phyloP scores from a whole-genome alignment of 441 rosid genomes.

The Erodium moschatum region DNA sequence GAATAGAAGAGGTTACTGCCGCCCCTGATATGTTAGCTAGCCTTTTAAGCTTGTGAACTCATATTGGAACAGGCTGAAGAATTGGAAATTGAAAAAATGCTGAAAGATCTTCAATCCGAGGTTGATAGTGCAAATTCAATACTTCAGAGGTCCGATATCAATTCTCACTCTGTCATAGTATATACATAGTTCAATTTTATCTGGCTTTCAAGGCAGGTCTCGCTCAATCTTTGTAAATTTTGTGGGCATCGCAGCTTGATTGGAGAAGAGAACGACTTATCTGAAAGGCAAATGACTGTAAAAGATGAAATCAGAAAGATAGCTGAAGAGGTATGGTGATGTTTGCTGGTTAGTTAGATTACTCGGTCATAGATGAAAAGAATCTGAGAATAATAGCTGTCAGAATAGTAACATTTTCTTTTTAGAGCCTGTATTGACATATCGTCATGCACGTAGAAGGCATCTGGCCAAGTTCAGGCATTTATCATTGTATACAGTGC shows the following conservation, averaged over 20 bases:
- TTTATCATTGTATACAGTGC: neutral
- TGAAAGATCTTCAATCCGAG: conserved; percentile 48
- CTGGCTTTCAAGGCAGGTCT: conserved; percentile 17
- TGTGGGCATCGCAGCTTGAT: conserved; percentile 44
- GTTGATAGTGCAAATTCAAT: conserved; percentile 44
- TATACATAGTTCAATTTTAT: conserved; percentile 11
- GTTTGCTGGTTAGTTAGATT: conserved; percentile 13
- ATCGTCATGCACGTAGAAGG: neutral
- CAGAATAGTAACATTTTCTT: conserved; percentile 3
- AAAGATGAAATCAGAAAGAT: conserved; percentile 42
- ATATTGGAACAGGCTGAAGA: conserved; percentile 61
- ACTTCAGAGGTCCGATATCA: conserved; percentile 42
- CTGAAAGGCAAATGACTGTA: conserved; percentile 34
- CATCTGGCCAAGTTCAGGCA: neutral
- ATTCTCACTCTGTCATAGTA: conserved; percentile 12
- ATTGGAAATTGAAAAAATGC: conserved; percentile 59
- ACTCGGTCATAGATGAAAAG: conserved; percentile 4
- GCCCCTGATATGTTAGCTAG: conserved; percentile 9
- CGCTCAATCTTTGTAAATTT: conserved; percentile 9
- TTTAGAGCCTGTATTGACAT: conserved; percentile 1
- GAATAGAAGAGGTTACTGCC: neutral
- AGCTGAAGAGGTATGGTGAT: conserved; percentile 52
- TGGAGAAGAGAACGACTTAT: conserved; percentile 51
- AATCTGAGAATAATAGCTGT: conserved; percentile 7
- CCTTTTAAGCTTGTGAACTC: conserved; percentile 5